Conservation (phyloP, 2,329 filamentous ascomycete genomes). For the Biscogniauxia sp. region DNA sequence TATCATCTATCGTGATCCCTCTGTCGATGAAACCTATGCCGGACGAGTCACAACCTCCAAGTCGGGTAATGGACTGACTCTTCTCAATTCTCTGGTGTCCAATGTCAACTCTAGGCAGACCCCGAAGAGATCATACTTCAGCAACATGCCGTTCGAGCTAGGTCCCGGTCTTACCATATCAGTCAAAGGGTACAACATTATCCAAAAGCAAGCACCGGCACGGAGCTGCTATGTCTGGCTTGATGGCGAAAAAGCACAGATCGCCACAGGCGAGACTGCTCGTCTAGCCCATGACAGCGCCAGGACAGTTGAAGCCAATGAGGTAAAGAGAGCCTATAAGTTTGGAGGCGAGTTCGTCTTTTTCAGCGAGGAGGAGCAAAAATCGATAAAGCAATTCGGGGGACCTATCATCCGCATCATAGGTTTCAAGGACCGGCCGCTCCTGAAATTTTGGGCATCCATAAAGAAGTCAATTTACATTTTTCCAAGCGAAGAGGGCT, state of each 20-base stretch:
- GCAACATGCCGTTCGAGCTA: slow-evolving; percentile 81
- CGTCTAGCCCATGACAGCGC: slow-evolving; percentile 76
- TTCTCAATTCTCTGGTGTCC: slow-evolving; percentile 77
- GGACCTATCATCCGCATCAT: slow-evolving; percentile 82
- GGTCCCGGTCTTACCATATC: slow-evolving; percentile 82
- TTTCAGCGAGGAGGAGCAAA: slow-evolving; percentile 83
- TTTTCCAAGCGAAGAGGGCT: slow-evolving; percentile 88
- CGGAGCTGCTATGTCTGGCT: slow-evolving; percentile 86
- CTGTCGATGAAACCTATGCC: slow-evolving; percentile 64
- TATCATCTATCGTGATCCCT: slow-evolving; percentile 80
- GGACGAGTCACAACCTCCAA: slow-evolving; percentile 61
- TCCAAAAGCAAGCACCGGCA: slow-evolving; percentile 79
- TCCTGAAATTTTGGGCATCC: slow-evolving; percentile 79
- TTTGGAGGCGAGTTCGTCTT: slow-evolving; percentile 89
- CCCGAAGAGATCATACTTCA: slow-evolving; percentile 81
- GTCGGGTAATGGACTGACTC: slow-evolving; percentile 70
- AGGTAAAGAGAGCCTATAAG: slow-evolving; percentile 90
- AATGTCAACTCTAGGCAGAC: slow-evolving; percentile 90
- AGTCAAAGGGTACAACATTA: slow-evolving; percentile 87
- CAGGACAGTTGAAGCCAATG: slow-evolving; percentile 71
- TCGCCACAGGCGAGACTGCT: slow-evolving; percentile 71
- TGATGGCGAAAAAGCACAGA: slow-evolving; percentile 79
- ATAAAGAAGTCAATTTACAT: slow-evolving; percentile 87
- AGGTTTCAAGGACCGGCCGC: slow-evolving; percentile 81
- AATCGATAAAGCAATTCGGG: slow-evolving; percentile 74